phyloP scores from a whole-genome alignment of 495 filamentous ascomycete species.

The Parachaetomium inaequale region DNA sequence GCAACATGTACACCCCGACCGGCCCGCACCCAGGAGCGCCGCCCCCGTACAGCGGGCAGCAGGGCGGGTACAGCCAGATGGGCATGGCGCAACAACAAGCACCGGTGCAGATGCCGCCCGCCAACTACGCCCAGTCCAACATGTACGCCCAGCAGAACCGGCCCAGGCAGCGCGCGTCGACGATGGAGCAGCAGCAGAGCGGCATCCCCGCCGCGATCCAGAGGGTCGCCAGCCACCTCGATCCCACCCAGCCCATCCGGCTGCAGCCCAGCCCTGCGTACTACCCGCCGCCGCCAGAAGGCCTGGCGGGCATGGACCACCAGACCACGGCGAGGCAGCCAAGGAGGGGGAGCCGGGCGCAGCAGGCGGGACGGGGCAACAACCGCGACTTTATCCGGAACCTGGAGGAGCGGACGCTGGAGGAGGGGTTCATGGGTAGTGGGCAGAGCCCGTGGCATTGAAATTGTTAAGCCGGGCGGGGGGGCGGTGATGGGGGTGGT shows the following conservation, averaged over 20 bases:
- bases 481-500: too few species aligned
- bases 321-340: constrained; percentile 60
- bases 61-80: constrained; percentile 71
- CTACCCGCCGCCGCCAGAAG: constrained; percentile 92
- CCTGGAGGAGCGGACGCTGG: constrained; percentile 87
- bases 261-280: constrained; percentile 96
- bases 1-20: constrained; percentile 69
- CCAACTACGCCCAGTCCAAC: constrained; percentile 64
- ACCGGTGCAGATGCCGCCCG: constrained; percentile 63
- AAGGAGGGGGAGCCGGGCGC: constrained; percentile 72
- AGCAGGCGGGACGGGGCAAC: constrained; percentile 50
- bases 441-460: constrained; percentile 52
- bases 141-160: constrained; percentile 67
- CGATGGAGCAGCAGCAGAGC: constrained; percentile 87
- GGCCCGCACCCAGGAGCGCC: constrained; percentile 63
- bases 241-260: constrained; percentile 90
- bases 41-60: constrained; percentile 78
- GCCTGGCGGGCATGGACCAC: constrained; percentile 52
- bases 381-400: constrained; percentile 88
- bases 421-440: constrained; percentile 66
- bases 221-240: constrained; percentile 92
- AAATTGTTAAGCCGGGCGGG: too few species aligned
- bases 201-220: constrained; percentile 92
- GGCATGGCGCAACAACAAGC: constrained; percentile 63
- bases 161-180: constrained; percentile 83